Conservation (phyloP, 495 filamentous ascomycete species). For the Penicillium canescens region DNA sequence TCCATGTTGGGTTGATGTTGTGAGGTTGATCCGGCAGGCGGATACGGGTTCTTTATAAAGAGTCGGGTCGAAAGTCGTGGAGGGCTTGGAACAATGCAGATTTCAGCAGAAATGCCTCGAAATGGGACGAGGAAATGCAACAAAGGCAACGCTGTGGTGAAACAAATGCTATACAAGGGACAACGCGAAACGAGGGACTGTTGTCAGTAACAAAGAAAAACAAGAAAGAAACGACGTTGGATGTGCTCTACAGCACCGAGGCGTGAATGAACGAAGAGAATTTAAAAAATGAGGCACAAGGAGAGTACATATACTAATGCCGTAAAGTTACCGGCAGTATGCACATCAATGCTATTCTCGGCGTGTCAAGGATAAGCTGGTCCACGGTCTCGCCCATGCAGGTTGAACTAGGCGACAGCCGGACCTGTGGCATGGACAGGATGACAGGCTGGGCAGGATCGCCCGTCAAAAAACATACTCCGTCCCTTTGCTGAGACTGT, state of each 20-base stretch:
- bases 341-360: conserved; percentile 28
- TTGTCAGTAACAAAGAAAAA: conserved; percentile 12
- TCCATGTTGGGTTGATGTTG: conserved; percentile 26
- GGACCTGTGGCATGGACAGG: conserved; percentile 26
- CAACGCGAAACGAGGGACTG: conserved; percentile 30
- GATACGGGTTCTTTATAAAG: conserved; percentile 15
- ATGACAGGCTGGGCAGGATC: conserved; percentile 22
- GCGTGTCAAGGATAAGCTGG: conserved; percentile 21
- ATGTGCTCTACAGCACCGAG: conserved; percentile 30
- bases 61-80: not conserved
- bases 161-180: conserved; percentile 26
- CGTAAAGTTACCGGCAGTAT: conserved; percentile 26
- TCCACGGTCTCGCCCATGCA: conserved; percentile 22
- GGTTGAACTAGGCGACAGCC: conserved; percentile 24
- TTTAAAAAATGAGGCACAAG: conserved; percentile 5
- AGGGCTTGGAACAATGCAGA: not conserved
- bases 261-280: conserved; percentile 8
- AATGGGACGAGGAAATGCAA: conserved; percentile 6
- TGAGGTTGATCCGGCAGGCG: not conserved
- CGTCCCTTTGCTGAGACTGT: conserved; percentile 24
- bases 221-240: conserved; percentile 20
- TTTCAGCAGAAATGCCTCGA: not conserved
- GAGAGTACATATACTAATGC: conserved; percentile 24
- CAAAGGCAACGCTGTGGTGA: conserved; percentile 16
- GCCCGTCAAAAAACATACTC: not conserved